Percentiles rank a stretch among this genome's conserved stretches.
These are phyloP conservation scores for Zymoseptoria pseudotritici DNA, from an alignment of 2,329 filamentous ascomycete species.

Conservation along the genomic window DNA sequence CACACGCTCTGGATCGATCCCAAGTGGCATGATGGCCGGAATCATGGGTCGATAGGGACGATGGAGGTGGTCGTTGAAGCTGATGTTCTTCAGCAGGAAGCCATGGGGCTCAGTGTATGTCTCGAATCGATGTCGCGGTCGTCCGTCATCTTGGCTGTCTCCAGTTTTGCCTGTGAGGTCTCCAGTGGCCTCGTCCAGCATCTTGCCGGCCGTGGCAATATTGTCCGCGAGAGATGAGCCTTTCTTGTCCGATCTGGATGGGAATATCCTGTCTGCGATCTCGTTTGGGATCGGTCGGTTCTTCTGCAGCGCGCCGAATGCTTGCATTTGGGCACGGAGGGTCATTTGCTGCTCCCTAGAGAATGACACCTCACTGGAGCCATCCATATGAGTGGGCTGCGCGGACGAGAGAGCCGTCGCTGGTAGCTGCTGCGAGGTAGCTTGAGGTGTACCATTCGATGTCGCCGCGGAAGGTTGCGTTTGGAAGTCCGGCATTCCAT, in stretches of 20 bases:
- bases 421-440: constrained; percentile 5
- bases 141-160: constrained; percentile 28
- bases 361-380: constrained; percentile 34
- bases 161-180: constrained; percentile 32
- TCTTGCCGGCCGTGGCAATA: constrained; percentile 40
- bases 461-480: constrained; percentile 12
- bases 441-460: constrained; percentile 13
- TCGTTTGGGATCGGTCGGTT: constrained; percentile 72
- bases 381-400: constrained; percentile 19
- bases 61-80: constrained; percentile 69
- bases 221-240: constrained; percentile 33
- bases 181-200: constrained; percentile 44
- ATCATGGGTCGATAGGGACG: constrained; percentile 73
- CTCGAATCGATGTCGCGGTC: constrained; percentile 51
- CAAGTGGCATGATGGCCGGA: constrained; percentile 80
- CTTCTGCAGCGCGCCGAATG: constrained; percentile 84
- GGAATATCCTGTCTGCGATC: constrained; percentile 77
- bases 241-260: constrained; percentile 57
- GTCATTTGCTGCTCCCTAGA: constrained; percentile 70
- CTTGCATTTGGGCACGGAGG: constrained; percentile 77
- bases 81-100: constrained; percentile 53
- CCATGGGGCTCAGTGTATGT: constrained; percentile 68
- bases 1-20: constrained; percentile 78
- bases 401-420: constrained; percentile 13
- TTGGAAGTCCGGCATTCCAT: constrained; percentile 37